A percentile compares a stretch with the other conserved stretches of the same genome.
These are phyloP conservation scores for Stellera chamaejasme DNA, from an alignment of 345 rosid genomes.

Conservation along the genomic window DNA sequence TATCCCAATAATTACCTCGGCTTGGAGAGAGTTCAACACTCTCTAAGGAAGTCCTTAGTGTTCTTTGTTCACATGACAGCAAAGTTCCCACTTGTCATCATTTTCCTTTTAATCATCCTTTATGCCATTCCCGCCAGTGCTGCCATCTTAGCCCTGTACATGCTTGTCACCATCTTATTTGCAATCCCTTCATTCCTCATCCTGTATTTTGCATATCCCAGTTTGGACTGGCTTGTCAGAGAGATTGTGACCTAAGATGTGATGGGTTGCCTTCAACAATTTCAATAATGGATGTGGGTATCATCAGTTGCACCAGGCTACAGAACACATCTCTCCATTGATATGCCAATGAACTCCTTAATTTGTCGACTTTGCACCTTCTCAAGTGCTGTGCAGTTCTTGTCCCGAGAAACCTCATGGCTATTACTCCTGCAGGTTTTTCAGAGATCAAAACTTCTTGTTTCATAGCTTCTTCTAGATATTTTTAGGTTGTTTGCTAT, in stretches of 20 bases:
- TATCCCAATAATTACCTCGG: slow-evolving; percentile 21
- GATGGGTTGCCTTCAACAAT: background rate
- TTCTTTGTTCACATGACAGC: slow-evolving; percentile 78
- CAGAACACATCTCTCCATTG: too few species aligned
- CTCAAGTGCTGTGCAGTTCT: too few species aligned
- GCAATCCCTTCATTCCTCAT: slow-evolving; percentile 88
- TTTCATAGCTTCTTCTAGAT: too few species aligned
- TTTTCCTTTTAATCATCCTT: slow-evolving; percentile 67
- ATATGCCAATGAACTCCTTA: background rate
- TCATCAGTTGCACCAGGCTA: too few species aligned
- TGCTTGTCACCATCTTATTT: slow-evolving; percentile 62
- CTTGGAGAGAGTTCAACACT: slow-evolving; percentile 36
- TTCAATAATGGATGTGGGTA: too few species aligned
- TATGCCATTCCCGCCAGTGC: slow-evolving; percentile 90
- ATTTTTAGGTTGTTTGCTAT: too few species aligned
- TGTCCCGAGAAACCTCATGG: too few species aligned
- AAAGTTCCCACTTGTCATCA: slow-evolving; percentile 81
- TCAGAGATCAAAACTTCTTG: too few species aligned
- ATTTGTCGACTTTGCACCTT: slow-evolving; percentile 16
- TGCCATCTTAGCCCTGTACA: slow-evolving; percentile 69
- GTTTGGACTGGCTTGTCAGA: slow-evolving; percentile 86
- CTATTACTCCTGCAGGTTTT: too few species aligned
- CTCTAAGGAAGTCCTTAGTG: slow-evolving; percentile 52
- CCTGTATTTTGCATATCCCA: slow-evolving; percentile 78
- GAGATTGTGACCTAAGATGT: slow-evolving; percentile 58